Conservation (phyloP, 306 rosid species). For the Malus domestica region DNA sequence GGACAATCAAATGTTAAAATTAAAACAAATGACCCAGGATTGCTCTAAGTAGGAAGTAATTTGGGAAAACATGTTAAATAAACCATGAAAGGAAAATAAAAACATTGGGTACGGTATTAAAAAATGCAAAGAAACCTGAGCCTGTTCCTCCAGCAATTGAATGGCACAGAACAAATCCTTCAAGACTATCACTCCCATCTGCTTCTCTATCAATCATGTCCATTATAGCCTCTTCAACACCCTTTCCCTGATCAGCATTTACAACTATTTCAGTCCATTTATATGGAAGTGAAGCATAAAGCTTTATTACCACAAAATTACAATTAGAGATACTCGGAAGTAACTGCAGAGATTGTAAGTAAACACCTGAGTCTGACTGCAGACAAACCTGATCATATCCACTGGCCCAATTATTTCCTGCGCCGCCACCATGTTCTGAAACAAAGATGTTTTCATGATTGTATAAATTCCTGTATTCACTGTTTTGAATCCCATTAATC, state of each 20-base stretch:
- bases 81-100: background rate
- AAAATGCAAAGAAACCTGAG: slow-evolving; percentile 55
- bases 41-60: background rate
- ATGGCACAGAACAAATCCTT: slow-evolving; percentile 97
- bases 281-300: background rate
- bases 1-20: background rate
- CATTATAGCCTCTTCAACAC: slow-evolving; percentile 98
- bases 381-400: slow-evolving; percentile 86
- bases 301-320: background rate
- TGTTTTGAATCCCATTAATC: slow-evolving; percentile 87
- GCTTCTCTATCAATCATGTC: slow-evolving; percentile 99
- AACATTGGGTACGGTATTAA: background rate
- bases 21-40: background rate
- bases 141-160: slow-evolving; percentile 99
- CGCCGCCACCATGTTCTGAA: slow-evolving; percentile 97
- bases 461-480: slow-evolving; percentile 89
- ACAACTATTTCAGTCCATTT: background rate
- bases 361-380: background rate
- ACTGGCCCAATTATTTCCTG: slow-evolving; percentile 97
- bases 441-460: slow-evolving; percentile 90
- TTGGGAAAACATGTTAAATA: background rate
- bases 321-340: background rate
- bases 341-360: background rate
- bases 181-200: slow-evolving; percentile 99
- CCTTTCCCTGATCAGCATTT: slow-evolving; percentile 67